A percentile compares a stretch with the other conserved stretches of the same genome.
phyloP scores from a whole-genome alignment of 208 protist genomes.

The Vickermania ingenoplastis region DNA sequence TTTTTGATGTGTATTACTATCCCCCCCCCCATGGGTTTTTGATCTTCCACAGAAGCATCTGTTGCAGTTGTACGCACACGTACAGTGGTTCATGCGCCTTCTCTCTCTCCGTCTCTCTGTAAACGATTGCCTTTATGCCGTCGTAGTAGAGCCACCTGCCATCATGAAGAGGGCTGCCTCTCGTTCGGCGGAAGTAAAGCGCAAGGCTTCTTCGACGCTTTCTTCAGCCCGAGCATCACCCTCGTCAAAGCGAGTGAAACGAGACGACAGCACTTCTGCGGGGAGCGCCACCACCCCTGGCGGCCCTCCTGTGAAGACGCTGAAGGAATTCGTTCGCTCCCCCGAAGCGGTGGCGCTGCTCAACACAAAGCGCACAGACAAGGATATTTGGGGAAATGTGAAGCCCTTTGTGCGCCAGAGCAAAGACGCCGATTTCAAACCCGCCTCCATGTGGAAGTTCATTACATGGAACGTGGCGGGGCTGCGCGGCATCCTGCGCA shows the following conservation, averaged over 20 bases:
- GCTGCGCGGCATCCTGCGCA: slow-evolving; percentile 73
- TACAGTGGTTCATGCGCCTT: too few species aligned
- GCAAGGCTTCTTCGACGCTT: background rate
- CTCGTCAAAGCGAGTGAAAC: too few species aligned
- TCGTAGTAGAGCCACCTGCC: too few species aligned
- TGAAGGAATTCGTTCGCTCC: slow-evolving; percentile 14
- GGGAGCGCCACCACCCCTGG: background rate
- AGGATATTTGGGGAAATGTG: slow-evolving; percentile 47
- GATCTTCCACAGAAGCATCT: too few species aligned
- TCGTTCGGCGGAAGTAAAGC: too few species aligned
- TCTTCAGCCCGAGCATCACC: slow-evolving; percentile 1
- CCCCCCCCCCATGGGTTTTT: too few species aligned
- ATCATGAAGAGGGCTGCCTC: too few species aligned
- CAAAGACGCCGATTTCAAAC: slow-evolving; percentile 40
- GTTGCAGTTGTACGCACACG: too few species aligned
- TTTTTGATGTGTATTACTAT: too few species aligned
- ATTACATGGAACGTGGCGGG: slow-evolving; percentile 92
- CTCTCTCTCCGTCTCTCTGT: too few species aligned
- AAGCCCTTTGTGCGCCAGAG: slow-evolving; percentile 52
- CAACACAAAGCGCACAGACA: slow-evolving; percentile 38
- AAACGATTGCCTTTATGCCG: too few species aligned
- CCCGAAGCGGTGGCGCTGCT: slow-evolving; percentile 20
- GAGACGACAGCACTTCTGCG: too few species aligned
- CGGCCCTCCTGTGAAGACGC: background rate
- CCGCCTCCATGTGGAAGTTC: slow-evolving; percentile 65